Evolutionary conservation across 2,329 filamentous ascomycete species (phyloP).

Genomic region (Helminthosporium solani): DNA sequence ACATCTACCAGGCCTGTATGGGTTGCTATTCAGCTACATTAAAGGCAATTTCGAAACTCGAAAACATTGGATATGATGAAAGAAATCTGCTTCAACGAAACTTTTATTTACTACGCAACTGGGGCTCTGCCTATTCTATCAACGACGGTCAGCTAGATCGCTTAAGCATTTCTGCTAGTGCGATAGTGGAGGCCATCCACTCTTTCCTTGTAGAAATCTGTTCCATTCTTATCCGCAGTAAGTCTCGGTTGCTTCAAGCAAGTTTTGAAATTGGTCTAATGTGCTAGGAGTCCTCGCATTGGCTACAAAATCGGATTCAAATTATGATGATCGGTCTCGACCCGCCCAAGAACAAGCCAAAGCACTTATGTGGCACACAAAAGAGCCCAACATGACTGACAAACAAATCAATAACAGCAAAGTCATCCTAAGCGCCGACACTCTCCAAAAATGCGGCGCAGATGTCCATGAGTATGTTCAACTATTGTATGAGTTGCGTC

Average conservation of each 20-base stretch:
- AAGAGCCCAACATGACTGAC: background rate
- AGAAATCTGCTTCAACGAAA: background rate
- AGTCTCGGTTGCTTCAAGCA: background rate
- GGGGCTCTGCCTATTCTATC: slow-evolving; percentile 3
- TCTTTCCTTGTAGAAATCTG: slow-evolving; percentile 2
- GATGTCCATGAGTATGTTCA: slow-evolving; percentile 9
- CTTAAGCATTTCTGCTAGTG: background rate
- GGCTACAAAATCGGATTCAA: background rate
- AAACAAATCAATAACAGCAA: background rate
- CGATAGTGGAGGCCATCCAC: slow-evolving; percentile 2
- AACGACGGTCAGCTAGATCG: slow-evolving; percentile 1
- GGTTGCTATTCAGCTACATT: background rate
- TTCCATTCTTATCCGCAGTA: slow-evolving; percentile 3
- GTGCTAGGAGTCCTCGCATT: background rate
- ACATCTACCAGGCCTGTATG: background rate
- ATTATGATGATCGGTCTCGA: background rate
- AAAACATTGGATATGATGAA: background rate
- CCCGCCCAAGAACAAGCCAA: background rate
- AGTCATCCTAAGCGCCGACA: background rate
- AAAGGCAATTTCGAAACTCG: background rate
- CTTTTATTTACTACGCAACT: background rate
- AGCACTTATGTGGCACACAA: background rate
- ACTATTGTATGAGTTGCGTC: slow-evolving; percentile 7
- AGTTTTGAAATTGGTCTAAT: too few species aligned
- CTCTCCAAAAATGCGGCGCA: background rate